Evolutionary conservation across 495 filamentous ascomycete genomes (phyloP).

Genomic region (Podospora pseudocomata): DNA sequence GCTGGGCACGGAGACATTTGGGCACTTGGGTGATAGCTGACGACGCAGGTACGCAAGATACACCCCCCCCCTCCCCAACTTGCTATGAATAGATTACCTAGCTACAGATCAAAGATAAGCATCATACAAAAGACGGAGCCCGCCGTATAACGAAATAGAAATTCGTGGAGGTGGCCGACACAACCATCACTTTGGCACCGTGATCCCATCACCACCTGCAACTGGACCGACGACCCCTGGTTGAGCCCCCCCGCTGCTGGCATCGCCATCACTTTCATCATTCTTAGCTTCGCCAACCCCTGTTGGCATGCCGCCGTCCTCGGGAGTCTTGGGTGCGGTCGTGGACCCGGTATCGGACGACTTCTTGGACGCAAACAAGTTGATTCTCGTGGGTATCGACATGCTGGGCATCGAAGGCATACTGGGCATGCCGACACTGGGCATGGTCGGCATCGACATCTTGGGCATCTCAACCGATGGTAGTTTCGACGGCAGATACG

Average conservation of each 20-base stretch:
- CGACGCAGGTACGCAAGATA: not conserved
- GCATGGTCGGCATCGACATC: conserved; percentile 28
- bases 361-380: conserved; percentile 20
- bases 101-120: not conserved
- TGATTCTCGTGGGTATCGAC: conserved; percentile 22
- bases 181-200: not conserved
- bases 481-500: conserved; percentile 42
- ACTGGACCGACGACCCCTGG: not conserved
- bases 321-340: not conserved
- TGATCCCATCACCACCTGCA: not conserved
- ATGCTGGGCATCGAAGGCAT: conserved; percentile 27
- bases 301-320: not conserved
- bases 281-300: not conserved
- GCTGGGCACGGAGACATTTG: not conserved
- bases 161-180: not conserved
- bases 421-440: conserved; percentile 23
- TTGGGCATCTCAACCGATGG: conserved; percentile 35
- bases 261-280: not conserved
- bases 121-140: not conserved
- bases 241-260: not conserved
- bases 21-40: not conserved
- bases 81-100: not conserved
- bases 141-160: not conserved
- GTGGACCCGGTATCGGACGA: not conserved
- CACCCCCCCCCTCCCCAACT: not conserved